Evolutionary conservation across 305 asterid species (phyloP).

Genomic region (Fraxinus velutina): DNA sequence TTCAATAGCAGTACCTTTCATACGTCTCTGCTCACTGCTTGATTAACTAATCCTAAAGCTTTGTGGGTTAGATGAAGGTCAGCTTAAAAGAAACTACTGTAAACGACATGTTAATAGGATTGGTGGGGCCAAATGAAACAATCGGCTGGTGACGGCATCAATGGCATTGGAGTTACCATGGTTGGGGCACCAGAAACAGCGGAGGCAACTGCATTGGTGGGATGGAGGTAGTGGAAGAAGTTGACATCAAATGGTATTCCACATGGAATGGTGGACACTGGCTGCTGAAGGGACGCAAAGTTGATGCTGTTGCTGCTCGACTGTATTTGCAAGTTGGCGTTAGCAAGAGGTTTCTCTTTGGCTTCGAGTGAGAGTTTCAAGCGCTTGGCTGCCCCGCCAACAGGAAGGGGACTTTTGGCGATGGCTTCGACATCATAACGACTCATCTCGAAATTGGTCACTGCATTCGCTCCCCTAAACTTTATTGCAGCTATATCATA

Average conservation of each 20-base stretch:
- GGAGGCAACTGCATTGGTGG: slow-evolving; percentile 22
- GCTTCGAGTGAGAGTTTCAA: slow-evolving; percentile 58
- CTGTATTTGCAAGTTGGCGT: slow-evolving; percentile 31
- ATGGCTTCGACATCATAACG: slow-evolving; percentile 86
- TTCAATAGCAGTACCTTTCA: background rate
- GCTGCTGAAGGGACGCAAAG: slow-evolving; percentile 55
- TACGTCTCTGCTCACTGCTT: slow-evolving; percentile 13
- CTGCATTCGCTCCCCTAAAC: slow-evolving; percentile 83
- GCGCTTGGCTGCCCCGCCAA: slow-evolving; percentile 84
- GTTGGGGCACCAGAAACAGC: slow-evolving; percentile 29
- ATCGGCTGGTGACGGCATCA: slow-evolving; percentile 53
- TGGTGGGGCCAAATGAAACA: slow-evolving; percentile 80
- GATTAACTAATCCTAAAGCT: slow-evolving; percentile 24
- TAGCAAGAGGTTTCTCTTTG: slow-evolving; percentile 40
- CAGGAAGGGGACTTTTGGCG: slow-evolving; percentile 73
- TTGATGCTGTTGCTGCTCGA: slow-evolving; percentile 30
- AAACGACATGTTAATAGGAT: slow-evolving; percentile 41
- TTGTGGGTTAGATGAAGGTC: slow-evolving; percentile 36
- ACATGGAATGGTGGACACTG: slow-evolving; percentile 45
- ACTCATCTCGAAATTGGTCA: slow-evolving; percentile 89
- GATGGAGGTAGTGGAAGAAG: slow-evolving; percentile 54
- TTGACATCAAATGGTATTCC: slow-evolving; percentile 60
- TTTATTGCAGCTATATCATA: slow-evolving; percentile 97
- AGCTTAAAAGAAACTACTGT: slow-evolving; percentile 27
- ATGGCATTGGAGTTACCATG: slow-evolving; percentile 39